Conservation (phyloP, 2,329 filamentous ascomycete genomes). For the Coniella vitis region DNA sequence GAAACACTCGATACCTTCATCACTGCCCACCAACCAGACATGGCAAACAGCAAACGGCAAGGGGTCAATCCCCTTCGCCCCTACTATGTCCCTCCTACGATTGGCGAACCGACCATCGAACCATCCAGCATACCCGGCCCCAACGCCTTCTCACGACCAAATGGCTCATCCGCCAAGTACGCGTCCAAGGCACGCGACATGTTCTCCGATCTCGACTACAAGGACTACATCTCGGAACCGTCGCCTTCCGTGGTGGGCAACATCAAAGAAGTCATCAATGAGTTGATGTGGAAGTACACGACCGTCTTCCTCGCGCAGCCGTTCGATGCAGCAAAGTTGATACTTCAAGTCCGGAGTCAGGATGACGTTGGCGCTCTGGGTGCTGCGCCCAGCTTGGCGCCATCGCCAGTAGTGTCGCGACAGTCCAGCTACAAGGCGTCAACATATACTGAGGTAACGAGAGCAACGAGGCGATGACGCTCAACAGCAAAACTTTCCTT, state of each 20-base stretch:
- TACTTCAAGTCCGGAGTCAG: conserved; percentile 69
- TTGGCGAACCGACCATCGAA: conserved; percentile 38
- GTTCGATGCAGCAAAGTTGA: conserved; percentile 93
- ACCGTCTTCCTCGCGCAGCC: conserved; percentile 86
- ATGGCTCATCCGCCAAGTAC: conserved; percentile 39
- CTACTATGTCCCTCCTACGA: conserved; percentile 60
- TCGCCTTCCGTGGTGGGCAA: conserved; percentile 70
- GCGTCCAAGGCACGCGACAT: conserved; percentile 71
- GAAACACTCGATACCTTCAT: conserved; percentile 26
- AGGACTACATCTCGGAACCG: conserved; percentile 72
- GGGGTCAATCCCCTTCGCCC: conserved; percentile 59
- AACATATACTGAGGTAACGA: conserved; percentile 23
- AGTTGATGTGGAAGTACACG: conserved; percentile 86
- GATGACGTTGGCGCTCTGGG: conserved; percentile 37
- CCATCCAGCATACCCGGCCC: conserved; percentile 32
- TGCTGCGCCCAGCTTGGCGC: conserved; percentile 17
- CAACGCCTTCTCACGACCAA: conserved; percentile 34
- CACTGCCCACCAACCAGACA: conserved; percentile 18
- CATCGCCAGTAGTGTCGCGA: conserved; percentile 5
- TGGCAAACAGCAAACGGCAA: conserved; percentile 36
- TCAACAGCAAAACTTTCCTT: background rate
- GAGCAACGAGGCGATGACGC: background rate
- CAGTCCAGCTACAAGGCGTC: conserved; percentile 18
- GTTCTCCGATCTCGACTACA: conserved; percentile 86
- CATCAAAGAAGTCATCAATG: conserved; percentile 70